A percentile compares a stretch with the other conserved stretches of the same genome.
phyloP scores from a whole-genome alignment of 495 filamentous ascomycete species.

The Neurospora tetrasperma region DNA sequence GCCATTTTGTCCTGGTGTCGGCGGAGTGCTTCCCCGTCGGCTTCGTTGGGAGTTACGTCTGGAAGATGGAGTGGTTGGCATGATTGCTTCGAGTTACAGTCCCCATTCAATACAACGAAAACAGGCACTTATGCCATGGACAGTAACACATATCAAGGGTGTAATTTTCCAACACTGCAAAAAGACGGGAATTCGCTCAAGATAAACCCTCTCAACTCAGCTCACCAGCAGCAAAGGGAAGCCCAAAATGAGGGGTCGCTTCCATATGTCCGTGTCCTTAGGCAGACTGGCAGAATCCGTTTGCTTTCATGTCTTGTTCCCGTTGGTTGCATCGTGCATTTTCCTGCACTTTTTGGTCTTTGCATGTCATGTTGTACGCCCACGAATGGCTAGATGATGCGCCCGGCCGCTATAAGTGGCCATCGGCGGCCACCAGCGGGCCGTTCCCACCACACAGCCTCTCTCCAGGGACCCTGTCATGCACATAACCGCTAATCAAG shows the following conservation, averaged over 20 bases:
- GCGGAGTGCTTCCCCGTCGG: neutral
- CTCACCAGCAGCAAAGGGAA: neutral
- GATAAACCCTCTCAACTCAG: neutral
- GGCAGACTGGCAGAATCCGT: neutral
- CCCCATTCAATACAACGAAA: neutral
- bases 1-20: neutral
- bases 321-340: neutral
- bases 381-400: neutral
- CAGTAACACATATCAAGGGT: neutral
- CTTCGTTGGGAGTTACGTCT: neutral
- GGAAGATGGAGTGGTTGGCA: neutral
- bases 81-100: neutral
- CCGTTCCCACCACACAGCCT: neutral
- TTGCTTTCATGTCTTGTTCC: neutral
- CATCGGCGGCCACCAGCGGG: neutral
- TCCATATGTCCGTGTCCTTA: neutral
- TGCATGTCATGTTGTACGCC: neutral
- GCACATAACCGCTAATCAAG: neutral
- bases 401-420: neutral
- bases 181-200: neutral
- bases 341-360: neutral
- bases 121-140: neutral
- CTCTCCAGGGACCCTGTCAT: neutral
- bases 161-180: neutral
- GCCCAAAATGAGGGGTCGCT: neutral